Percentiles rank a stretch among this genome's conserved stretches.
Conservation (phyloP, 2,329 filamentous ascomycete genomes). For the Ceratocystis diversiconidia region DNA sequence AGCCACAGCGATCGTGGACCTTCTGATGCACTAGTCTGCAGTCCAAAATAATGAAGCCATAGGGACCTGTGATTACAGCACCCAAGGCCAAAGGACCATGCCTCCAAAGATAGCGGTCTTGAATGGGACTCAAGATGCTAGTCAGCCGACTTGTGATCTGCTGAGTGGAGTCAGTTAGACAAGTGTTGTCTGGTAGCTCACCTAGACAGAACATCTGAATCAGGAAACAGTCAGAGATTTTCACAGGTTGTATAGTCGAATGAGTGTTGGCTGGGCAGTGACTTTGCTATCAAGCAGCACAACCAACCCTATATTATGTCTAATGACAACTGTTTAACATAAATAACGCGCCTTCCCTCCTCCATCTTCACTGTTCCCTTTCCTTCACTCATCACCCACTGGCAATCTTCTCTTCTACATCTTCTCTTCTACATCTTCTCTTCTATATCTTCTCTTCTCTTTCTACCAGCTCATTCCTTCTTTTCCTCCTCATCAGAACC, state of each 20-base stretch:
- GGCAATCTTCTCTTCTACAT: not conserved
- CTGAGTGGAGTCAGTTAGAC: not conserved
- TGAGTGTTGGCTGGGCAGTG: not conserved
- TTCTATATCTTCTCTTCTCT: not conserved
- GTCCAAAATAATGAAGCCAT: no score
- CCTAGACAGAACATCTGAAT: not conserved
- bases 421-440: not conserved
- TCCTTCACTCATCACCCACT: conserved; percentile 9
- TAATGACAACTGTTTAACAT: not conserved
- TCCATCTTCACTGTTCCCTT: not conserved
- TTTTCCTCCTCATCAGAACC: not conserved
- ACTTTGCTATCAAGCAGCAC: not conserved
- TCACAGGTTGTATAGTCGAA: not conserved
- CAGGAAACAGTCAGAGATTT: not conserved
- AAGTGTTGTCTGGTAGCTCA: not conserved
- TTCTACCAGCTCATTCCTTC: not conserved
- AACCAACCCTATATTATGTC: not conserved
- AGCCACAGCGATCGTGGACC: no score
- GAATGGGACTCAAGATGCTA: no score
- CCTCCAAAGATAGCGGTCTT: no score
- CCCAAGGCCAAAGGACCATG: no score
- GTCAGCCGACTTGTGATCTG: no score
- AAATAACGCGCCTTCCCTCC: not conserved
- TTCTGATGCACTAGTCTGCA: no score
- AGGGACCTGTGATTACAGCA: no score